Conservation (phyloP, 805 yeast genomes). For the Wickerhamomyces chaumierensis region DNA sequence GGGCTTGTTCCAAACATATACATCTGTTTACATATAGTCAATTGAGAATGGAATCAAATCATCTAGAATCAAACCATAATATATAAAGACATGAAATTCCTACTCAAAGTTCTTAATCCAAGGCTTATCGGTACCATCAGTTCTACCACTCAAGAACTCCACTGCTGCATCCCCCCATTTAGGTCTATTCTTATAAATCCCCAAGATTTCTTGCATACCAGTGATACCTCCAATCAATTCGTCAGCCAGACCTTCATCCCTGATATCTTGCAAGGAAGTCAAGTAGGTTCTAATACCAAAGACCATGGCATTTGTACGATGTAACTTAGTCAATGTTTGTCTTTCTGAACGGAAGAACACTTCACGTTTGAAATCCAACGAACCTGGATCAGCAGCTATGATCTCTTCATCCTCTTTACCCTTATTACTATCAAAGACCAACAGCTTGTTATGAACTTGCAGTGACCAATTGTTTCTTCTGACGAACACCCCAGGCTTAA, state of each 20-base stretch:
- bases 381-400: constrained; percentile 22
- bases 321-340: constrained; percentile 43
- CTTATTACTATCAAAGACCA: constrained; percentile 34
- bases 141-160: constrained; percentile 26
- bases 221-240: constrained; percentile 52
- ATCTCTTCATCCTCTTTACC: constrained; percentile 20
- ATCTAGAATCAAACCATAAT: too few species aligned
- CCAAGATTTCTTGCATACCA: constrained; percentile 47
- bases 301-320: constrained; percentile 31
- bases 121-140: constrained; percentile 22
- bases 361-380: constrained; percentile 25
- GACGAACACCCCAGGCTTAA: constrained; percentile 43
- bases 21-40: too few species aligned
- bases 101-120: constrained; percentile 3
- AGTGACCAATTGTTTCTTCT: constrained; percentile 62
- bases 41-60: too few species aligned
- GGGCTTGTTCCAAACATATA: too few species aligned
- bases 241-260: constrained; percentile 35
- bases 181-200: constrained; percentile 48
- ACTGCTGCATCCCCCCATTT: constrained; percentile 65
- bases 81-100: too few species aligned
- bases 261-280: constrained; percentile 37
- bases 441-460: constrained; percentile 46
- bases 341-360: constrained; percentile 51
- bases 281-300: constrained; percentile 48